Conservation (phyloP, 78 protist species). For the Dictyostelium capitatum region DNA sequence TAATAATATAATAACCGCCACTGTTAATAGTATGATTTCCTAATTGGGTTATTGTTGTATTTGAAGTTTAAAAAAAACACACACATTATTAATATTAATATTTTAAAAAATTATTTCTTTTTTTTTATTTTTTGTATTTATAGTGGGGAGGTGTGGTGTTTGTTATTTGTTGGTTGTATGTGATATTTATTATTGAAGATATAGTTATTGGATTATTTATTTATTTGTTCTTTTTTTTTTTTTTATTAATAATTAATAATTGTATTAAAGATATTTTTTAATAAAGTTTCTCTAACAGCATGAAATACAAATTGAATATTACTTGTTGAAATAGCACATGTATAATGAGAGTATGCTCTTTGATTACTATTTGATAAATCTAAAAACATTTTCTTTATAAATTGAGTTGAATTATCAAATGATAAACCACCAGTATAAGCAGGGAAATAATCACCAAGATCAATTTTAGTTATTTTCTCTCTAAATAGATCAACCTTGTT, state of each 20-base stretch:
- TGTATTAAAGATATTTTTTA: constrained; percentile 23
- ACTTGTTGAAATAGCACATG: constrained; percentile 91
- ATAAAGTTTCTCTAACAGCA: constrained; percentile 83
- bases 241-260: constrained; percentile 32
- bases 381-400: constrained; percentile 69
- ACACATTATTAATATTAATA: no score
- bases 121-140: neutral
- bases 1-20: no score
- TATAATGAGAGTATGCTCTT: constrained; percentile 79
- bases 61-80: no score
- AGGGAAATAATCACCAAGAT: constrained; percentile 79
- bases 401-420: constrained; percentile 53
- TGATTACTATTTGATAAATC: constrained; percentile 47
- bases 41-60: no score
- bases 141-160: no score
- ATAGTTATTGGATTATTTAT: no score
- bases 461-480: constrained; percentile 82
- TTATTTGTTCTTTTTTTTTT: neutral
- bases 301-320: constrained; percentile 87
- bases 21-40: no score
- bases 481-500: constrained; percentile 90
- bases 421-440: constrained; percentile 83
- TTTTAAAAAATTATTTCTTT: neutral
- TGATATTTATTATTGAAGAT: no score
- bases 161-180: no score